phyloP scores from a whole-genome alignment of 768 basidiomycete genomes.

The Naganishia friedmannii region DNA sequence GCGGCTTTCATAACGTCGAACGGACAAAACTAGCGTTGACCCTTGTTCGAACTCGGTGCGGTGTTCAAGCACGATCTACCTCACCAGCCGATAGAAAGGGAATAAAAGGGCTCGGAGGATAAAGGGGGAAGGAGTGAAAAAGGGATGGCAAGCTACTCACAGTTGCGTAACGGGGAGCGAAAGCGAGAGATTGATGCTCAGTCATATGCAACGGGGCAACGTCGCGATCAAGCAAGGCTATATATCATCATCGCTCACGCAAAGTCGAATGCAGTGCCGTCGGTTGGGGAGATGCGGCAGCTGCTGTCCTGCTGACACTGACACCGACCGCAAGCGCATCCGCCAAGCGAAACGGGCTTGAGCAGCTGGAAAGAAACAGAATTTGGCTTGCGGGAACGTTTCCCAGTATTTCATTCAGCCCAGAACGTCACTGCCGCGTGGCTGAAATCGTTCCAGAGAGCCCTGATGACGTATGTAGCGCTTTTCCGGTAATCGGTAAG shows the following conservation, averaged over 20 bases:
- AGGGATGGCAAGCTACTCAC: not conserved
- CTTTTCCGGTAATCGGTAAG: not conserved
- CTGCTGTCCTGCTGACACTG: not conserved
- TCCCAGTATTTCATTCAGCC: not conserved
- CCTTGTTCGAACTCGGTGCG: not conserved
- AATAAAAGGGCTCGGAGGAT: not conserved
- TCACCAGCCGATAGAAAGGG: not conserved
- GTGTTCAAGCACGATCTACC: slow-evolving; percentile 6
- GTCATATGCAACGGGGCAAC: too few species aligned
- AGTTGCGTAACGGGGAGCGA: not conserved
- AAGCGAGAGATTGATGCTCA: not conserved
- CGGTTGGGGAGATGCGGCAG: not conserved
- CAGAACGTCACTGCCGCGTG: not conserved
- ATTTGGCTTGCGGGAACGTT: too few species aligned
- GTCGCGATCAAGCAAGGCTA: not conserved
- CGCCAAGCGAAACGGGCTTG: too few species aligned
- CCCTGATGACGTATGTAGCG: slow-evolving; percentile 1
- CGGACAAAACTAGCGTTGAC: not conserved
- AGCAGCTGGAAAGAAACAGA: too few species aligned
- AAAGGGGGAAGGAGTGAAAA: not conserved
- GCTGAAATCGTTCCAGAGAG: not conserved
- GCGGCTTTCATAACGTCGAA: too few species aligned
- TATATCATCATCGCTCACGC: not conserved
- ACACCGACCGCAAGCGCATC: too few species aligned
- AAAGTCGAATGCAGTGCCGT: too few species aligned